Evolutionary conservation across 1,284 basidiomycete species (phyloP), one percentile per base, ranked within the genome.

Genomic region (Lentinula novae-zelandiae): DNA sequence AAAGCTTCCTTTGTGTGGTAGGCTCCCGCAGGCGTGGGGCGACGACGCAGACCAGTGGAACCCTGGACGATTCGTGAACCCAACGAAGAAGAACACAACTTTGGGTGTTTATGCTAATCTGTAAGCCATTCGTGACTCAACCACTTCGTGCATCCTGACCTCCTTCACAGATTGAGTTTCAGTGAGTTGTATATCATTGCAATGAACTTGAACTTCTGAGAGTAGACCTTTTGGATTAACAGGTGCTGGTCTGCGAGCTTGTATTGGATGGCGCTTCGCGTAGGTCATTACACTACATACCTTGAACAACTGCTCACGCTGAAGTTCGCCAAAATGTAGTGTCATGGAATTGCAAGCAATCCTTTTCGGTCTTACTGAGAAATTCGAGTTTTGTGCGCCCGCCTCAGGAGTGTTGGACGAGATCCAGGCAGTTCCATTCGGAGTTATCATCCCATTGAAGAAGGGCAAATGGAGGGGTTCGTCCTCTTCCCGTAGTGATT

Each of bases 41-140:
- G 58, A 65, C 34, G 70, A 71, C 51, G 68, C 70, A 17, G 65
- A 70, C 42, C 36, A 49, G 46, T 71, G 70, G 70, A 69, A 68
- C 38, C 70, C 70, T 3, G 62, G 53, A 27, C 60, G 69, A 48
- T 69, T 69, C 54, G 39, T 67, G 38, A 60, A 66, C 27, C 17
- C 27, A 13, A 27, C 22, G 3, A 56, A 53, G 31, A 64, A 59
- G 27, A 60, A 27, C 27, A 27, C 57, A 15, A 53, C 62, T 0
- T 55, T 71, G 12, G 69, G 70, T 34, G 63, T 70, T 12, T 68
- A 65, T 52, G 66, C 63, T 1, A 69, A 70, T 58, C 22, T 68
- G 27, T 27, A 27, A 27, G 27, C 27, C 27, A 66, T 69, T 42
- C 42, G 65, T 63, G 7, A 15, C 27, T 27, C 27, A 27, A 3